A percentile compares a stretch with the other conserved stretches of the same genome.
phyloP scores from a whole-genome alignment of 352 stramenopile species.

The Blastocystis sp. region DNA sequence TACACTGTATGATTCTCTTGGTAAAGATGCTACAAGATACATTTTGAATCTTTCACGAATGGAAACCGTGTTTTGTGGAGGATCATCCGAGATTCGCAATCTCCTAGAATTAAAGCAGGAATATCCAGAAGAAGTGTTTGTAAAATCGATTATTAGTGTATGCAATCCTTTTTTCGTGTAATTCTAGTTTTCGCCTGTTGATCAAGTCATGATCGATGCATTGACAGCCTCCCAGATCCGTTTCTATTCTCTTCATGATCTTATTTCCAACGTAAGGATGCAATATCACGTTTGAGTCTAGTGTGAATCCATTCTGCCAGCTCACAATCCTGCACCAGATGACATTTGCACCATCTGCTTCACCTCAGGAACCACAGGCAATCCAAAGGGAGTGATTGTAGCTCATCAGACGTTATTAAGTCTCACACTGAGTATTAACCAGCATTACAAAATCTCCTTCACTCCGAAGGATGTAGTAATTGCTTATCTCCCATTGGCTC shows the following conservation, averaged over 20 bases:
- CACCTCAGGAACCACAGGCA: conserved; percentile 86
- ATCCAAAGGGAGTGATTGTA: conserved; percentile 88
- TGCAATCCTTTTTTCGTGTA: conserved; percentile 67
- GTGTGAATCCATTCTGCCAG: conserved; percentile 66
- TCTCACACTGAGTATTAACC: conserved; percentile 65
- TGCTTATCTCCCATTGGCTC: conserved; percentile 86
- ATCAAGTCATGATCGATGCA: neutral
- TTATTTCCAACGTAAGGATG: conserved; percentile 45
- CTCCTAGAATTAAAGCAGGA: conserved; percentile 41
- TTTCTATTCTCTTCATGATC: conserved; percentile 65
- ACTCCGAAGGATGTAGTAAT: conserved; percentile 77
- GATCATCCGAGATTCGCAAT: conserved; percentile 58
- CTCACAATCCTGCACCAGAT: conserved; percentile 65
- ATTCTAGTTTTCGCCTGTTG: neutral
- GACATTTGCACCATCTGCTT: conserved; percentile 88
- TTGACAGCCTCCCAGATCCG: neutral
- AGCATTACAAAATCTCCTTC: conserved; percentile 62
- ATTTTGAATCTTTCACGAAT: conserved; percentile 73
- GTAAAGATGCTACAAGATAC: conserved; percentile 72
- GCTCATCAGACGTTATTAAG: conserved; percentile 77
- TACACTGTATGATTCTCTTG: conserved; percentile 80
- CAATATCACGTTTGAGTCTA: conserved; percentile 44
- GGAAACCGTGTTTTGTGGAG: conserved; percentile 69
- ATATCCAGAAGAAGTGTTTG: conserved; percentile 60
- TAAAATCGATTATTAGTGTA: conserved; percentile 69